Evolutionary conservation across 306 rosid species (phyloP), one percentile per base, ranked within the genome.

Genomic region (Vigna nakashimae): DNA sequence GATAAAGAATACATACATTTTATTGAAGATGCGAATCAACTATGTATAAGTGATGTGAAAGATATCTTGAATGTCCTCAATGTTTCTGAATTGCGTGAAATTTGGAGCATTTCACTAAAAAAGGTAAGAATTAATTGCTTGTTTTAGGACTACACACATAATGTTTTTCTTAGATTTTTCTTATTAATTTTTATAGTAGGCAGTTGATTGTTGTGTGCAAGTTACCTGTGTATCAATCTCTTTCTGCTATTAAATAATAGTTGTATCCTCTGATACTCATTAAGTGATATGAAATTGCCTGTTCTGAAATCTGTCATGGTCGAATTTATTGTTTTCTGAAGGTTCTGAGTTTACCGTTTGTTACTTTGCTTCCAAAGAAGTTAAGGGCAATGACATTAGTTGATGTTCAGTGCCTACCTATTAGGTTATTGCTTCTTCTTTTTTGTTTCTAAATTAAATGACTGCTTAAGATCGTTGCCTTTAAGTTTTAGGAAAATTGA

Each of bases 61-160:
- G 88, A 88, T 83, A 88, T 92, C 79, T 69, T 94, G 87, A 86
- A 90, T 75, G 76, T 81, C 60, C 97, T 94, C 58, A 84, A 84
- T 14, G 92, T 92, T 77, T 83, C 89, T 71, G 98, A 94, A 82
- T 80, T 92, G 57, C 94, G 93, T 48, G 93, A 90, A 79, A 80
- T 89, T 75, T 80, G 86, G 79, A 70, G 76, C 53, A 63, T 63
- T 88, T 74, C 78, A 67, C 88, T 83, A 78, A 86, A 88, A 78
- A 89, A 87, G 98, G 98, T 94, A 72, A 26, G 86, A 79, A 71
- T 69, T 42, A 42, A 42, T 51, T 14, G 28, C 65, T 52, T 45
- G 51, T 77, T 65, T 58, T 62, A 12, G 58, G 28, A 20, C 38
- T 10, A 30, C 34, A 30, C 34, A 30, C 34, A 28, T 28, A 30